Percentiles rank a stretch among this genome's conserved stretches.
These are phyloP conservation scores for Rosa persica DNA, from an alignment of 306 rosid genomes.

Conservation along the genomic window DNA sequence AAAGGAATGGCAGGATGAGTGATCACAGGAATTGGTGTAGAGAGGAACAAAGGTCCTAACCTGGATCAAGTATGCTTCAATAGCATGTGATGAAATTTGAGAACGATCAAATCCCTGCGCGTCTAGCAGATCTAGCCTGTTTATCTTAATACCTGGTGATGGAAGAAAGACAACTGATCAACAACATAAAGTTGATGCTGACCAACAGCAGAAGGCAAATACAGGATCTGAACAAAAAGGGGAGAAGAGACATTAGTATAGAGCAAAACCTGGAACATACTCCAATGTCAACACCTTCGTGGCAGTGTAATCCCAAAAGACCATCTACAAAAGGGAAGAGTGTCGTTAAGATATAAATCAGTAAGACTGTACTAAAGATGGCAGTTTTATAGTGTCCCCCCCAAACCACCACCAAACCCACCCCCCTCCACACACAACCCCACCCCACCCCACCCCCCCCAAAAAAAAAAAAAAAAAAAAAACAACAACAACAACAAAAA, in stretches of 20 bases:
- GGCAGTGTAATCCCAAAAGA: constrained; percentile 94
- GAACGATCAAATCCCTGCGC: constrained; percentile 63
- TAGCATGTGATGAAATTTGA: constrained; percentile 68
- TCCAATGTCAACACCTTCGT: constrained; percentile 83
- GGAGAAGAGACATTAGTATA: constrained; percentile 23
- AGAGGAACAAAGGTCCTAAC: constrained; percentile 34
- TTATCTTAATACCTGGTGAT: constrained; percentile 74
- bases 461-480: too few species aligned
- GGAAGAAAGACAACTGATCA: constrained; percentile 11
- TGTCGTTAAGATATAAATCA: constrained; percentile 3
- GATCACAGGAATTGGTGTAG: neutral
- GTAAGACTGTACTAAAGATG: neutral
- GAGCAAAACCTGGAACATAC: constrained; percentile 87
- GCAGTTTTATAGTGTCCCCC: neutral
- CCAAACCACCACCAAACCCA: too few species aligned
- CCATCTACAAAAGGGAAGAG: constrained; percentile 49
- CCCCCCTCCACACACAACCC: too few species aligned
- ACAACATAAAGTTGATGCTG: constrained; percentile 1
- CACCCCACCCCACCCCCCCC: too few species aligned
- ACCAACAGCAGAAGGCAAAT: neutral
- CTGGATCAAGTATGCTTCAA: constrained; percentile 95
- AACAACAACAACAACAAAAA: too few species aligned
- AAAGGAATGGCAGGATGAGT: constrained; percentile 18
- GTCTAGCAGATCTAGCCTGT: constrained; percentile 53
- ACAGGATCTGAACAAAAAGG: neutral